Evolutionary conservation across 176 grass and related monocot genomes (phyloP).

Genomic region (Aegilops sharonensis): DNA sequence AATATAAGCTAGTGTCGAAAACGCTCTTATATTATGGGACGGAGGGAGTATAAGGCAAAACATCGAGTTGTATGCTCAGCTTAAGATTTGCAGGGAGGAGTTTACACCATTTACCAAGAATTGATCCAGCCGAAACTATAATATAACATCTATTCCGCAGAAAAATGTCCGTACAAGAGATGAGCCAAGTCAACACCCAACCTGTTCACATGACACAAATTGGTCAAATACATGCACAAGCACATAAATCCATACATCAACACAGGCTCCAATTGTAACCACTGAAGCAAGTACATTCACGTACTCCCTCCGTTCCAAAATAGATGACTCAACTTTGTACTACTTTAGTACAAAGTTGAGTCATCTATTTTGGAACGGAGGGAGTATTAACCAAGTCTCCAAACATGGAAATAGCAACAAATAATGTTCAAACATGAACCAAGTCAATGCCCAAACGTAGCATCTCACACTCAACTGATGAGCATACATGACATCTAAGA

Average conservation of each 20-base stretch:
- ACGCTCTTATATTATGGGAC: too few species aligned
- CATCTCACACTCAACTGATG: not conserved
- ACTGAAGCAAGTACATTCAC: not conserved
- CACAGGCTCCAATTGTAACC: not conserved
- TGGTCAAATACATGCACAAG: not conserved
- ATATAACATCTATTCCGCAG: too few species aligned
- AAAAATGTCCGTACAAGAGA: not conserved
- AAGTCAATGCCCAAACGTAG: not conserved
- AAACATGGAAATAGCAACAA: too few species aligned
- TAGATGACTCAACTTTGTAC: too few species aligned
- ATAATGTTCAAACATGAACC: not conserved
- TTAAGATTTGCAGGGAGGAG: slow-evolving; percentile 4
- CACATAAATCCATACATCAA: not conserved
- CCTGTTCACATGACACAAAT: not conserved
- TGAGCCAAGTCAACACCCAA: not conserved
- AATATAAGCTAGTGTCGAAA: too few species aligned
- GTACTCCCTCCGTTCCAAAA: too few species aligned
- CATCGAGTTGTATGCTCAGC: not conserved
- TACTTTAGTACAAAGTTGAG: too few species aligned
- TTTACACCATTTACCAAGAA: slow-evolving; percentile 43
- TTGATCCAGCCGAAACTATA: not conserved
- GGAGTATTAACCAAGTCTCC: too few species aligned
- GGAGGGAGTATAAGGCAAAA: not conserved
- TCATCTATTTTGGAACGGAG: too few species aligned
- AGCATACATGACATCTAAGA: not conserved